phyloP scores from a whole-genome alignment of 2,329 filamentous ascomycete species.

The Sclerotinia minor region DNA sequence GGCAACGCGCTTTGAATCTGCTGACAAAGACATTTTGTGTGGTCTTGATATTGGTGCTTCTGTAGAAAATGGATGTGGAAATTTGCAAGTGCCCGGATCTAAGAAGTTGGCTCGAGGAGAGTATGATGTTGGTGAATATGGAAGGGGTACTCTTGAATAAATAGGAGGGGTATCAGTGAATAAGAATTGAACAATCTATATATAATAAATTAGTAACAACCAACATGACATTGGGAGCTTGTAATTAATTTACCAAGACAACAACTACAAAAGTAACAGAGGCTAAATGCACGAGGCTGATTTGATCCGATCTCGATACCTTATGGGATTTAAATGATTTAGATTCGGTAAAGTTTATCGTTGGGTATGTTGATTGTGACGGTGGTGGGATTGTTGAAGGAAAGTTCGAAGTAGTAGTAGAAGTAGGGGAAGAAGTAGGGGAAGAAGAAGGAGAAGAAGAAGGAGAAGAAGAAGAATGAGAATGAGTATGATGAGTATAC shows the following conservation, averaged over 20 bases:
- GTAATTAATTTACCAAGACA: slow-evolving; percentile 37
- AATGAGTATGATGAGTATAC: slow-evolving; percentile 5
- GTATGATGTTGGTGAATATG: slow-evolving; percentile 40
- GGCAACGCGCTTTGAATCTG: slow-evolving; percentile 77
- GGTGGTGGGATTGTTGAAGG: background rate
- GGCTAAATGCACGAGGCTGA: slow-evolving; percentile 40
- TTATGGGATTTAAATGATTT: slow-evolving; percentile 29
- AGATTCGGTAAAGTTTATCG: background rate
- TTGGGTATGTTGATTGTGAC: background rate
- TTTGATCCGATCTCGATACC: slow-evolving; percentile 34
- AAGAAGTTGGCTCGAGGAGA: slow-evolving; percentile 48
- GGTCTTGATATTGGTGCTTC: slow-evolving; percentile 55
- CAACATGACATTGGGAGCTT: background rate
- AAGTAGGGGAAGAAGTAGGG: background rate
- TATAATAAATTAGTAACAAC: slow-evolving; percentile 11
- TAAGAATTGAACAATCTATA: slow-evolving; percentile 54
- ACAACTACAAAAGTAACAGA: slow-evolving; percentile 40
- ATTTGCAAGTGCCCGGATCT: slow-evolving; percentile 55
- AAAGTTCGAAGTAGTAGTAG: background rate
- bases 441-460: background rate
- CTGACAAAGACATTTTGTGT: slow-evolving; percentile 61
- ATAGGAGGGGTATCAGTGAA: slow-evolving; percentile 43
- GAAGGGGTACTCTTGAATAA: slow-evolving; percentile 42
- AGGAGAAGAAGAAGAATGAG: background rate
- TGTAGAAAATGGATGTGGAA: slow-evolving; percentile 55